Percentiles rank a stretch among this genome's conserved stretches.
Evolutionary conservation across 179 eudicot species (phyloP).

Genomic region (Carnegiea gigantea): DNA sequence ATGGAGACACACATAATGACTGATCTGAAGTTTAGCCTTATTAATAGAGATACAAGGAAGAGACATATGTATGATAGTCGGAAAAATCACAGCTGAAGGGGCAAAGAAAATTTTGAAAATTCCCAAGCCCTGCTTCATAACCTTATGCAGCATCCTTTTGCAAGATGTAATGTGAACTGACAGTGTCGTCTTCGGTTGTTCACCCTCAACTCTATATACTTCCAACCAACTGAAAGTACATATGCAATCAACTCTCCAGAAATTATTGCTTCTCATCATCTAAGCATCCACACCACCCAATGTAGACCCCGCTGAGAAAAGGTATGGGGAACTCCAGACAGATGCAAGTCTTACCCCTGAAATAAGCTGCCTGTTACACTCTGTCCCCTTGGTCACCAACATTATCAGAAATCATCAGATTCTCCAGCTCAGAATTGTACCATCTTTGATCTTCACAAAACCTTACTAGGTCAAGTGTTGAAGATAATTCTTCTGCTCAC

Average conservation of each 20-base stretch:
- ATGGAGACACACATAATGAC: not conserved
- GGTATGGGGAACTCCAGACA: not conserved
- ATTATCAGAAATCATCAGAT: not conserved
- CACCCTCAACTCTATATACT: not conserved
- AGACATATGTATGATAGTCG: not conserved
- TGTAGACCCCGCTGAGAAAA: no score
- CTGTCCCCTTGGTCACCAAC: not conserved
- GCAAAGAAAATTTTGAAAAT: not conserved
- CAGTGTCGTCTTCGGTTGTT: not conserved
- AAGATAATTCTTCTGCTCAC: not conserved
- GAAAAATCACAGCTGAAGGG: no score
- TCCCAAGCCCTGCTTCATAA: not conserved
- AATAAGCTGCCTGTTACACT: not conserved
- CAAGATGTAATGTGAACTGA: not conserved
- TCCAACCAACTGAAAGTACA: no score
- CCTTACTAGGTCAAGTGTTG: not conserved
- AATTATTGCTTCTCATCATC: not conserved
- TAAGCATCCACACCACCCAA: not conserved
- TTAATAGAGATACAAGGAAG: not conserved
- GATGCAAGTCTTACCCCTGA: not conserved
- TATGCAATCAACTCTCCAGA: not conserved
- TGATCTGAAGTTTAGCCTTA: not conserved
- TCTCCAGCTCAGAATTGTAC: not conserved
- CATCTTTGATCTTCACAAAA: not conserved
- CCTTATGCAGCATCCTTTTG: not conserved